These are phyloP conservation scores for Kodamaea derodonti DNA, from an alignment of 1,139 yeast genomes.

Conservation along the genomic window DNA sequence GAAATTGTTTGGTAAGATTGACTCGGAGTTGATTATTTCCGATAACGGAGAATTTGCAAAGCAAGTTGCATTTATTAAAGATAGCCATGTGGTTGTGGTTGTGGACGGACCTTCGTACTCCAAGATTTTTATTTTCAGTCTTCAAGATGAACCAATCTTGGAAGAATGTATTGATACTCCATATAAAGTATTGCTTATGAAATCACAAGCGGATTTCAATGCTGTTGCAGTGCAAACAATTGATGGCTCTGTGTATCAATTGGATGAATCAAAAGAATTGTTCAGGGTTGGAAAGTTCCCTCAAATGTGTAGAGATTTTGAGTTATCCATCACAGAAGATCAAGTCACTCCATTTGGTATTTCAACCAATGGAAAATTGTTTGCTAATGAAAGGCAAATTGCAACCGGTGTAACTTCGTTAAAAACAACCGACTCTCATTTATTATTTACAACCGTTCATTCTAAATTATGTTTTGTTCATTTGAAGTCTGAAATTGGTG, in stretches of 20 bases:
- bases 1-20: slow-evolving; percentile 31
- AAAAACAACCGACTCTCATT: slow-evolving; percentile 64
- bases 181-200: slow-evolving; percentile 52
- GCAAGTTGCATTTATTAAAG: slow-evolving; percentile 59
- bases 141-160: slow-evolving; percentile 39
- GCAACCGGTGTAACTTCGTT: slow-evolving; percentile 81
- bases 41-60: slow-evolving; percentile 48
- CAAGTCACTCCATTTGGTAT: slow-evolving; percentile 60
- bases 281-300: slow-evolving; percentile 51
- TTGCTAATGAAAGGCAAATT: slow-evolving; percentile 58
- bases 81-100: slow-evolving; percentile 51
- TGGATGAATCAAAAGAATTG: slow-evolving; percentile 15
- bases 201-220: slow-evolving; percentile 52
- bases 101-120: slow-evolving; percentile 51
- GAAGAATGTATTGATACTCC: slow-evolving; percentile 40
- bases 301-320: slow-evolving; percentile 63
- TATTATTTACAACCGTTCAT: slow-evolving; percentile 86
- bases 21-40: slow-evolving; percentile 21
- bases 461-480: slow-evolving; percentile 82
- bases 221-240: slow-evolving; percentile 56
- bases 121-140: slow-evolving; percentile 47
- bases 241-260: slow-evolving; percentile 54
- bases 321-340: slow-evolving; percentile 33
- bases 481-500: slow-evolving; percentile 39
- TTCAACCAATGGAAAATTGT: slow-evolving; percentile 69